phyloP scores from a whole-genome alignment of 2,329 filamentous ascomycete species.

The Aciculosporium take region DNA sequence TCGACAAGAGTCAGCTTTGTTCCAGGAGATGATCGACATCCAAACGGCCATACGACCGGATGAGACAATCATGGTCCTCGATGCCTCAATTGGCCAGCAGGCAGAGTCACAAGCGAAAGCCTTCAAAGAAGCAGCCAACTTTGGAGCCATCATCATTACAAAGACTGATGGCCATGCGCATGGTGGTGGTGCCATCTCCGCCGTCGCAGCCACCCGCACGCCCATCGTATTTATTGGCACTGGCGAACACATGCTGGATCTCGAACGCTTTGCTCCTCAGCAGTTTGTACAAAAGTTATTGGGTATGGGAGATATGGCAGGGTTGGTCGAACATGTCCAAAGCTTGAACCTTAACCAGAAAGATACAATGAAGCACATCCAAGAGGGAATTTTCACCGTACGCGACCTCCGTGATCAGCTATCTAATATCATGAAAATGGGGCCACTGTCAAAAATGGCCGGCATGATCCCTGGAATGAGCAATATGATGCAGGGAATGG shows the following conservation, averaged over 20 bases:
- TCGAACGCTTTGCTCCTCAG: constrained; percentile 84
- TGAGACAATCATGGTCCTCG: constrained; percentile 96
- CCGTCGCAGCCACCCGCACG: constrained; percentile 88
- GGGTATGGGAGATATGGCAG: constrained; percentile 94
- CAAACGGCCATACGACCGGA: constrained; percentile 80
- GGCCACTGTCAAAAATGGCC: constrained; percentile 89
- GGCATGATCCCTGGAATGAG: constrained; percentile 96
- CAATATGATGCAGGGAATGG: constrained; percentile 88
- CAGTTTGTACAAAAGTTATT: constrained; percentile 88
- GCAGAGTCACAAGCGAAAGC: constrained; percentile 89
- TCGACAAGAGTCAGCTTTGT: constrained; percentile 85
- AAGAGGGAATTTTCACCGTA: constrained; percentile 89
- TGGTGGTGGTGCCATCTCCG: constrained; percentile 93
- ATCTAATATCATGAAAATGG: constrained; percentile 99
- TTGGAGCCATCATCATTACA: constrained; percentile 96
- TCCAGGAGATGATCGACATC: constrained; percentile 96
- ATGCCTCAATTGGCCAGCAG: constrained; percentile 91
- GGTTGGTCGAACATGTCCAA: constrained; percentile 91
- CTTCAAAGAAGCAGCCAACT: constrained; percentile 94
- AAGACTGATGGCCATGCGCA: constrained; percentile 95
- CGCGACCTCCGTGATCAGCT: constrained; percentile 91
- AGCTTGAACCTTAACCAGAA: constrained; percentile 92
- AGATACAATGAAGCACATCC: constrained; percentile 97
- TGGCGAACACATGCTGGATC: constrained; percentile 89
- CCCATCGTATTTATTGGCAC: constrained; percentile 98